These are phyloP conservation scores for Immersiporthe knoxdaviesiana DNA, from an alignment of 2,329 filamentous ascomycete species.

Conservation along the genomic window DNA sequence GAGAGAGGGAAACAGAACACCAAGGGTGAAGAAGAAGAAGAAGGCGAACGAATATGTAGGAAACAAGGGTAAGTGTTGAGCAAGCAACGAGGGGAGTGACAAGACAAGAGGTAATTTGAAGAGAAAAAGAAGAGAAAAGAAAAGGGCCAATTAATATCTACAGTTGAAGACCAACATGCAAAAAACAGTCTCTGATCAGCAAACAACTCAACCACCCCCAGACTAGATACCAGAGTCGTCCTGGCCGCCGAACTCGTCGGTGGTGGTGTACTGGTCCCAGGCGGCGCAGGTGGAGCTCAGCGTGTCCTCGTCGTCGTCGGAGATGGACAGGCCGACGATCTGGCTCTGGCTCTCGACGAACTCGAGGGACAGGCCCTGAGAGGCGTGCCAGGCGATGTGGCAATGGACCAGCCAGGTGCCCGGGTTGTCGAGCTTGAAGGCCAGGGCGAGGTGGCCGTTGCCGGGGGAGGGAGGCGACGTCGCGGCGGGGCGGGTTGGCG, in stretches of 20 bases:
- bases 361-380: constrained; percentile 41
- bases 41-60: not conserved
- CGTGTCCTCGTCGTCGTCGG: constrained; percentile 4
- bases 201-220: not conserved
- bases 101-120: not conserved
- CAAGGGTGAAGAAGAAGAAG: not conserved
- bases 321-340: constrained; percentile 27
- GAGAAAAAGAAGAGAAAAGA: too few relatives aligned
- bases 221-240: constrained; percentile 34
- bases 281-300: constrained; percentile 31
- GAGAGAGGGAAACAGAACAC: too few relatives aligned
- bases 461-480: constrained; percentile 41
- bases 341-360: constrained; percentile 39
- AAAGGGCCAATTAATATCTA: not conserved
- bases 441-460: constrained; percentile 38
- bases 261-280: constrained; percentile 32
- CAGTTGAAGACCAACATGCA: not conserved
- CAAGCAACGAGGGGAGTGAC: not conserved
- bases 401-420: constrained; percentile 39
- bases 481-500: constrained; percentile 44
- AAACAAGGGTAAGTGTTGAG: not conserved
- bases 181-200: not conserved
- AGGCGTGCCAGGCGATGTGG: constrained; percentile 40
- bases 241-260: constrained; percentile 16
- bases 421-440: constrained; percentile 42